Evolutionary conservation across 2,329 filamentous ascomycete species (phyloP).

Genomic region (Drechslera avenae): DNA sequence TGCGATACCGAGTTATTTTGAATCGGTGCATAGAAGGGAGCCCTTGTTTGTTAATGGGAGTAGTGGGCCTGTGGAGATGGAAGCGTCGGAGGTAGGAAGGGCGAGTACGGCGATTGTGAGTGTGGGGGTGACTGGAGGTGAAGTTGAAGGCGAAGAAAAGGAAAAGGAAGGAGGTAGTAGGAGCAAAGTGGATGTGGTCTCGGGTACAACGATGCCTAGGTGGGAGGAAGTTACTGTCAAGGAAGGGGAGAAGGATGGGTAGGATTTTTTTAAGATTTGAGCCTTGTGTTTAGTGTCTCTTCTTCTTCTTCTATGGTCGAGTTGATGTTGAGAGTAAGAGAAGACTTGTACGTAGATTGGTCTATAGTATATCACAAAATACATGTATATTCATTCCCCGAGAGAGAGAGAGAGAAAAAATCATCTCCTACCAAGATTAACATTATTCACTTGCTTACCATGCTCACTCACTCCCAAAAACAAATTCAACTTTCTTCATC

Average conservation of each 20-base stretch:
- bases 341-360: too few species aligned
- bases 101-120: too few species aligned
- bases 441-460: too few species aligned
- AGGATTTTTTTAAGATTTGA: neutral
- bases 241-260: neutral
- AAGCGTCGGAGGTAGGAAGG: neutral
- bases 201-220: neutral
- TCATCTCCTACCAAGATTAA: too few species aligned
- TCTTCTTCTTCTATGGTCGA: too few species aligned
- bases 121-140: neutral
- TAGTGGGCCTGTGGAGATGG: neutral
- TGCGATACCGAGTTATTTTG: slow-evolving; percentile 7
- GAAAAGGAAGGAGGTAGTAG: neutral
- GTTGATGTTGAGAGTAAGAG: too few species aligned
- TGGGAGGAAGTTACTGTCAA: slow-evolving; percentile 10
- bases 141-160: neutral
- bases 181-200: neutral
- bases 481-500: too few species aligned
- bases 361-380: too few species aligned
- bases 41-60: too few species aligned
- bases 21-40: neutral
- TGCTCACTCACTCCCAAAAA: too few species aligned
- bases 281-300: neutral
- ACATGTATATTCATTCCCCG: too few species aligned
- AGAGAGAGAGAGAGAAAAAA: too few species aligned